A percentile compares a stretch with the other conserved stretches of the same genome.
Evolutionary conservation across 2,329 filamentous ascomycete genomes (phyloP).

Genomic region (Sphaerulina vaccinii): DNA sequence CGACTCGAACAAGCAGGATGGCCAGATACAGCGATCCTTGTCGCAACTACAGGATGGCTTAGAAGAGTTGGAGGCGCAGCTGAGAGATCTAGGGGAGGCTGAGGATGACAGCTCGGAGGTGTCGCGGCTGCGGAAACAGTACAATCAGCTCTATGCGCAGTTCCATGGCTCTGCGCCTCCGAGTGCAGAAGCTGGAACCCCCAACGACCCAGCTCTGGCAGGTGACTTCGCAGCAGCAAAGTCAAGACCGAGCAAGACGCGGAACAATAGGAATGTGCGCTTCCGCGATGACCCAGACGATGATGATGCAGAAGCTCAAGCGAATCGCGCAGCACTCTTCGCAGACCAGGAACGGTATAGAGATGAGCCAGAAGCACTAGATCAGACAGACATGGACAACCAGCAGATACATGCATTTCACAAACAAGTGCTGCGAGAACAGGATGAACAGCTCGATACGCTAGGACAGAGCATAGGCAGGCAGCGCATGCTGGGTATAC

Average conservation of each 20-base stretch:
- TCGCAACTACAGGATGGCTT: slow-evolving; percentile 83
- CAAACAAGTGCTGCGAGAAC: slow-evolving; percentile 73
- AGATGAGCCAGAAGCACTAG: slow-evolving; percentile 59
- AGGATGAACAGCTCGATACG: slow-evolving; percentile 88
- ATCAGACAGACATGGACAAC: slow-evolving; percentile 67
- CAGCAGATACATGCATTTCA: slow-evolving; percentile 86
- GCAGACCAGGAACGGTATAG: slow-evolving; percentile 53
- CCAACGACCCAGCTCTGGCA: slow-evolving; percentile 63
- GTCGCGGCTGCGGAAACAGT: slow-evolving; percentile 68
- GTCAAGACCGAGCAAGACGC: slow-evolving; percentile 42
- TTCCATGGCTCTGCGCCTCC: slow-evolving; percentile 66
- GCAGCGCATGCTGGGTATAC: slow-evolving; percentile 88
- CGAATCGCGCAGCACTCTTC: slow-evolving; percentile 60
- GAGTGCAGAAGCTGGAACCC: slow-evolving; percentile 54
- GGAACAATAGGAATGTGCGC: slow-evolving; percentile 56
- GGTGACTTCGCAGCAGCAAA: slow-evolving; percentile 65
- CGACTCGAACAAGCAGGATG: slow-evolving; percentile 76
- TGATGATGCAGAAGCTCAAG: slow-evolving; percentile 49
- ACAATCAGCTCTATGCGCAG: slow-evolving; percentile 73
- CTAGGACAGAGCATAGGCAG: slow-evolving; percentile 83
- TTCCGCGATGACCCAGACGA: slow-evolving; percentile 66
- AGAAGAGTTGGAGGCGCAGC: slow-evolving; percentile 62
- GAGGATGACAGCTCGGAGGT: slow-evolving; percentile 56
- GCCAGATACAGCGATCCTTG: slow-evolving; percentile 82
- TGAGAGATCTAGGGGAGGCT: slow-evolving; percentile 64